Evolutionary conservation across 192 early-diverging fungal species (phyloP).

Genomic region (Podila epicladia): DNA sequence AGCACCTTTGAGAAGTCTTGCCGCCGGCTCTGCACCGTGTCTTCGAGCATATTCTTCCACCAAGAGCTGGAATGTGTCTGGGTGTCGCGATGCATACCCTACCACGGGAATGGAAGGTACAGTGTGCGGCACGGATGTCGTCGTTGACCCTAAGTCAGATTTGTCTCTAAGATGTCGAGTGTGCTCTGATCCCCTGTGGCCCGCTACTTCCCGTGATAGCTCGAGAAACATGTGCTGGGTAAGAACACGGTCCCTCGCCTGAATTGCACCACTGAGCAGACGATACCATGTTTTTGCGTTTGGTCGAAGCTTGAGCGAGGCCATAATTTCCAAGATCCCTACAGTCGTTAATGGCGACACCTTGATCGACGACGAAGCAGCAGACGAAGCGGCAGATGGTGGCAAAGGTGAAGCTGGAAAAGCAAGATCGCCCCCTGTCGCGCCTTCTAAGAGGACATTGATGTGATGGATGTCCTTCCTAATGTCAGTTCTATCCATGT

Average conservation of each 20-base stretch:
- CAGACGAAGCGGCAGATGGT: too few relatives aligned
- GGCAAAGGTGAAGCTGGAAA: not conserved
- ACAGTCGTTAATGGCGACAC: conserved; percentile 7
- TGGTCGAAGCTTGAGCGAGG: conserved; percentile 13
- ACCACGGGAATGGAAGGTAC: not conserved
- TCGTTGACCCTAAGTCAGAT: not conserved
- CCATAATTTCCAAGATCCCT: conserved; percentile 45
- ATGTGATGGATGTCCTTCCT: conserved; percentile 19
- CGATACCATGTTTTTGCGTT: conserved; percentile 38
- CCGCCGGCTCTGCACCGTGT: not conserved
- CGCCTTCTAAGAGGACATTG: conserved; percentile 38
- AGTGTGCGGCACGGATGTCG: too few relatives aligned
- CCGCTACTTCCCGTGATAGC: not conserved
- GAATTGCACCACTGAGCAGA: conserved; percentile 20
- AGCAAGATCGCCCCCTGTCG: conserved; percentile 11
- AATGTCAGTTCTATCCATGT: conserved; percentile 13
- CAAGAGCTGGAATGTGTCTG: conserved; percentile 1
- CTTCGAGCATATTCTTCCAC: not conserved
- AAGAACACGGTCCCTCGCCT: conserved; percentile 6
- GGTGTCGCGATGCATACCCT: not conserved
- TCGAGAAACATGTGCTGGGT: conserved; percentile 27
- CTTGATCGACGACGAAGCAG: not conserved
- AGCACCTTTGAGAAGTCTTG: not conserved
- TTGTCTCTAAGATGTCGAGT: not conserved
- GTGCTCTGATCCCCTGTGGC: not conserved